Base-by-base conservation (phyloP, 495 filamentous ascomycete species). In the Penicillium fimorum region DNA sequence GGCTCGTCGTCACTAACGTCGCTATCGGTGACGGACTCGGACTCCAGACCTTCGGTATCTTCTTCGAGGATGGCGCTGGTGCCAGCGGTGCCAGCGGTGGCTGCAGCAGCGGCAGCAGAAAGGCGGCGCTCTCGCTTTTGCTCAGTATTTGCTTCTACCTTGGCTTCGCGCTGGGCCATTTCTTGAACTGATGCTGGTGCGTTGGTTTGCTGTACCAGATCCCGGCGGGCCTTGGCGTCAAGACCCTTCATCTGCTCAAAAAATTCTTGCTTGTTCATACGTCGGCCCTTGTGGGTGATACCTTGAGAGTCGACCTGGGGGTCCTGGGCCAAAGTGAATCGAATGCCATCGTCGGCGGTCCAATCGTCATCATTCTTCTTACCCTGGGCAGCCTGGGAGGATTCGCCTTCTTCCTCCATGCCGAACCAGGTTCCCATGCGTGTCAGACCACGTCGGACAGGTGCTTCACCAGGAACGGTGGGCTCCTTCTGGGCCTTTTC, bases 201-300 rank as follows among this genome's bases (percentile, higher is more conserved):
- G 60, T 85, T 81, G 46, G 81, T 87, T 42, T 87, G 71, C 50
- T 92, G 83, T 1, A 94, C 81, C 3, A 88, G 72, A 57, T 90
- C 84, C 22, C 79, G 81, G 15, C 92, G 84, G 17, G 84, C 83
- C 61, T 84, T 87, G 30, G 90, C 86, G 67, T 96, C 91, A 55
- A 97, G 77, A 27, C 84, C 78, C 66, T 87, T 84, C 59, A 99
- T 86, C 64, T 94, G 85, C 47, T 84, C 75, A 58, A 97, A 87
- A 72, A 99, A 97, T 64, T 97, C 90, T 7, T 88, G 84, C 70
- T 96, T 96, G 67, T 82, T 94, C 88, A 97, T 84, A 11, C 87
- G 84, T 18, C 88, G 86, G 20, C 90, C 89, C 55, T 75, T 74
- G 50, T 75, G 67, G 46, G 63, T 49, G 7, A 74, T 67, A 18